These are phyloP conservation scores for Phyllosticta citribraziliensis DNA, from an alignment of 2,329 filamentous ascomycete species.

Conservation along the genomic window DNA sequence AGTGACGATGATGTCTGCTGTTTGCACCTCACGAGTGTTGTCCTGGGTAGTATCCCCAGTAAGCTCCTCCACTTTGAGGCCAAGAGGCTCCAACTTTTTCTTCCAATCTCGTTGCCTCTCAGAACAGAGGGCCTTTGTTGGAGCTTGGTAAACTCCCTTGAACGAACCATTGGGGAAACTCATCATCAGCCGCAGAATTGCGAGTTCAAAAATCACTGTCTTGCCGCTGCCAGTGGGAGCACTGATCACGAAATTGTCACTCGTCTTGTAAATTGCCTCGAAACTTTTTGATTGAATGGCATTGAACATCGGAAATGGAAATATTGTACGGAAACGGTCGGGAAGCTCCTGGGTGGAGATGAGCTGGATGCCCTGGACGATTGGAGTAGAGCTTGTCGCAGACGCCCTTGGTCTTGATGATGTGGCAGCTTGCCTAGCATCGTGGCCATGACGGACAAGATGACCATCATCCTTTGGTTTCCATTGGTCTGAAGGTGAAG, in stretches of 20 bases:
- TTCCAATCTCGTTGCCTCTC: slow-evolving; percentile 72
- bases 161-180: slow-evolving; percentile 49
- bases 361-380: slow-evolving; percentile 51
- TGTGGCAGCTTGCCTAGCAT: background rate
- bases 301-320: slow-evolving; percentile 68
- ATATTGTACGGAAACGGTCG: slow-evolving; percentile 59
- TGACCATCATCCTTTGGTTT: background rate
- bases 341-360: slow-evolving; percentile 53
- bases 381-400: slow-evolving; percentile 18
- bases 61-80: slow-evolving; percentile 62
- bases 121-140: slow-evolving; percentile 72
- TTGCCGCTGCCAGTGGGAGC: slow-evolving; percentile 82
- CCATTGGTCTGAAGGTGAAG: background rate
- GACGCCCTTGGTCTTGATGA: background rate
- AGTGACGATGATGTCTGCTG: slow-evolving; percentile 72
- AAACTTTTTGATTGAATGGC: slow-evolving; percentile 77
- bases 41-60: slow-evolving; percentile 68
- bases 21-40: slow-evolving; percentile 59
- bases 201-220: slow-evolving; percentile 70
- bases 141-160: slow-evolving; percentile 79
- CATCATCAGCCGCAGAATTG: slow-evolving; percentile 62
- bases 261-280: slow-evolving; percentile 50
- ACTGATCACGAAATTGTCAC: slow-evolving; percentile 69
- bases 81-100: slow-evolving; percentile 58
- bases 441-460: background rate